Percentiles rank a stretch among this genome's conserved stretches.
Conservation (phyloP, 1,284 basidiomycete species). For the Neonothopanus nambi region DNA sequence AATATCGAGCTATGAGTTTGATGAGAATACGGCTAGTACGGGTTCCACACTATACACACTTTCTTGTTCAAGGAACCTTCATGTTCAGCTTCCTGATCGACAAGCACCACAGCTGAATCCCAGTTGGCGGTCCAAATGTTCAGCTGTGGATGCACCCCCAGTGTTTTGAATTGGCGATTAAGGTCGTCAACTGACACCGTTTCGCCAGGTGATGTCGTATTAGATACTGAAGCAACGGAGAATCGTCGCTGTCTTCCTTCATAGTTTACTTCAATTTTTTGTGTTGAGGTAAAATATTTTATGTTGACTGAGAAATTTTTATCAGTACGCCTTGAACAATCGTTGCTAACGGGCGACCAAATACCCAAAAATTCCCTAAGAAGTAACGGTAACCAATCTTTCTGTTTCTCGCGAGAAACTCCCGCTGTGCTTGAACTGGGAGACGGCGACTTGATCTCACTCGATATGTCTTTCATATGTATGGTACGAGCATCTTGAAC, state of each 20-base stretch:
- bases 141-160: constrained; percentile 40
- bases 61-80: constrained; percentile 2
- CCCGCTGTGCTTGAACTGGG: constrained; percentile 16
- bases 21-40: neutral
- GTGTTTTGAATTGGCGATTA: constrained; percentile 37
- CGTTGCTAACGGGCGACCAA: constrained; percentile 10
- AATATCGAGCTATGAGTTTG: constrained; percentile 38
- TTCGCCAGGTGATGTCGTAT: constrained; percentile 25
- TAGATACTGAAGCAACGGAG: constrained; percentile 47
- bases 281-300: constrained; percentile 66
- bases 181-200: constrained; percentile 32
- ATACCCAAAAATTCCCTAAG: constrained; percentile 64
- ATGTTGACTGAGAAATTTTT: constrained; percentile 63
- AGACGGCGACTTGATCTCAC: constrained; percentile 2
- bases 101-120: constrained; percentile 57
- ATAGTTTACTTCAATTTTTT: constrained; percentile 64
- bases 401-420: constrained; percentile 37
- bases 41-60: neutral
- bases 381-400: constrained; percentile 67
- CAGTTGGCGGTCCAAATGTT: constrained; percentile 60
- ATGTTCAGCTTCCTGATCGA: constrained; percentile 36
- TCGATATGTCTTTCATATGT: constrained; percentile 47
- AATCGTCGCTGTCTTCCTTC: constrained; percentile 61
- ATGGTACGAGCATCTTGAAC: constrained; percentile 52
- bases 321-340: constrained; percentile 8